phyloP scores from a whole-genome alignment of 352 stramenopile species.

The Phytophthora macrochlamydospora region DNA sequence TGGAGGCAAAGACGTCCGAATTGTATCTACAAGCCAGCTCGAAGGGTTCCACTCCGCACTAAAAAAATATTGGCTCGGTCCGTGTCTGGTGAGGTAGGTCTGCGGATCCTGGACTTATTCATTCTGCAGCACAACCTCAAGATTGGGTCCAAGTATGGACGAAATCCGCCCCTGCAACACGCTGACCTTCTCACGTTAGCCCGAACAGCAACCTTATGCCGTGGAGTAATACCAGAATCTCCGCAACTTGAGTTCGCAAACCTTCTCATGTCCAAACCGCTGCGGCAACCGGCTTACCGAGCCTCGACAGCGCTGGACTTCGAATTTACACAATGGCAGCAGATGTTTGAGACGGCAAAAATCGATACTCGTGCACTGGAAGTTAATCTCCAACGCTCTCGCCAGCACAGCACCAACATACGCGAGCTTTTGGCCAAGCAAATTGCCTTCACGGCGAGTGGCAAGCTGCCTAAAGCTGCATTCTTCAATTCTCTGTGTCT shows the following conservation, averaged over 20 bases:
- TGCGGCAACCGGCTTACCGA: neutral
- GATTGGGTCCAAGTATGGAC: neutral
- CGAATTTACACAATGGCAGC: neutral
- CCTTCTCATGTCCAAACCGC: neutral
- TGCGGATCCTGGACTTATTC: conserved; percentile 1
- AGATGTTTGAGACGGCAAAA: neutral
- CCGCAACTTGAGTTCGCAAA: conserved; percentile 1
- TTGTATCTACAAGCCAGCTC: conserved; percentile 7
- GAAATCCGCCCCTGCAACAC: conserved; percentile 3
- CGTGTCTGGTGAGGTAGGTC: neutral
- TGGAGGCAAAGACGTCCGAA: neutral
- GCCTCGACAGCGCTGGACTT: neutral
- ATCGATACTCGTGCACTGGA: neutral
- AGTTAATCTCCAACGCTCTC: neutral
- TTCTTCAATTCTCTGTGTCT: conserved; percentile 6
- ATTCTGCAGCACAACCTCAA: conserved; percentile 8
- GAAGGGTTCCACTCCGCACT: conserved; percentile 9
- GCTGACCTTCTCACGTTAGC: neutral
- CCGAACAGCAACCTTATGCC: neutral
- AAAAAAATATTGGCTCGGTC: neutral
- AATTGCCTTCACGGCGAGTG: neutral
- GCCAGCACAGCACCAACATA: conserved; percentile 2
- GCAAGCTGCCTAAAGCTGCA: neutral
- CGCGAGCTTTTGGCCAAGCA: neutral
- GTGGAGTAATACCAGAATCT: neutral